Evolutionary conservation across 495 filamentous ascomycete species (phyloP), one percentile per base, ranked within the genome.

Genomic region (Neurospora sp.): DNA sequence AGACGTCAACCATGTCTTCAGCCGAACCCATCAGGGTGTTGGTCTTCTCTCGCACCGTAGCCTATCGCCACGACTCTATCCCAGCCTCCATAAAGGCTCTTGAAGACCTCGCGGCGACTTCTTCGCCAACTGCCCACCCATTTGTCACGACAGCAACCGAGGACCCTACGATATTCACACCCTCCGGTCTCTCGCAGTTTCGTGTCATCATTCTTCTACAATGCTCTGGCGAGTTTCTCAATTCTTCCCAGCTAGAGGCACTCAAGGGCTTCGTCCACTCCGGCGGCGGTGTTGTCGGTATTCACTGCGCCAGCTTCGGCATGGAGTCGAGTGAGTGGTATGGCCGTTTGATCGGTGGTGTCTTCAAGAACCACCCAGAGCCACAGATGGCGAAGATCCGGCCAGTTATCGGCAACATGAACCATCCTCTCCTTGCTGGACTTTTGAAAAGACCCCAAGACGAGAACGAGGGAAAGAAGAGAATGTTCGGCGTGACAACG

Each of bases 261-360:
- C 72, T 83, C 10, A 72, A 78, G 61, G 72, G 41, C 14, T 82
- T 81, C 37, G 77, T 82, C 37, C 77, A 72, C 18, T 40, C 71
- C 47, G 78, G 82, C 22, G 79, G 78, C 41, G 82, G 80, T 12
- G 73, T 82, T 61, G 80, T 83, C 8, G 82, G 76, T 35, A 73
- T 84, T 59, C 81, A 84, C 76, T 80, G 80, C 45, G 81, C 82
- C 37, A 77, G 80, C 18, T 78, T 74, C 37, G 81, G 76, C 3
- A 74, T 82, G 78, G 73, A 69, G 20, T 74, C 73, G 1, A 70
- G 44, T 3, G 61, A 69, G 14, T 80, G 80, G 79, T 83, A 83
- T 71, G 78, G 78, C 10, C 70, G 76, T 1, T 74, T 82, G 39
- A 76, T 83, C 31, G 81, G 82, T 37, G 82, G 73, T 1, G 76